These are phyloP conservation scores for Camelina sativa DNA, from an alignment of 345 rosid species.

Conservation along the genomic window DNA sequence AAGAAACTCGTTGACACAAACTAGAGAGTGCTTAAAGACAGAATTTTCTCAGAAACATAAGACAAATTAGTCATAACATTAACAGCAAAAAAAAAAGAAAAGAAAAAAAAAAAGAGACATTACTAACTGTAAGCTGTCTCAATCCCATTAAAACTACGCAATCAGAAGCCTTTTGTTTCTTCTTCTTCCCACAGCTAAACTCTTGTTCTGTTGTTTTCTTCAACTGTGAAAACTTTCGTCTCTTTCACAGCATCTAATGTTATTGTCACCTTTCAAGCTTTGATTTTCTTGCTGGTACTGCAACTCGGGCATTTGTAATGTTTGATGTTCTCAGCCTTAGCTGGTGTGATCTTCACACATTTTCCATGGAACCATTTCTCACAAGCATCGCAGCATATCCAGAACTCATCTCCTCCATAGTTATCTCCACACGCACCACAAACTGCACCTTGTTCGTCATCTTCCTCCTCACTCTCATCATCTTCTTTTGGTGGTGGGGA, in stretches of 20 bases:
- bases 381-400: conserved; percentile 47
- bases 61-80: conserved; percentile 39
- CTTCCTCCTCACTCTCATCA: conserved; percentile 46
- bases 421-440: conserved; percentile 50
- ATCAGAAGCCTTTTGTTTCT: conserved; percentile 33
- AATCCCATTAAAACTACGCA: conserved; percentile 42
- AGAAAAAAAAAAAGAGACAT: background rate
- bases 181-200: conserved; percentile 34
- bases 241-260: conserved; percentile 36
- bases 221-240: conserved; percentile 37
- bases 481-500: conserved; percentile 44
- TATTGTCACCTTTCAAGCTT: conserved; percentile 38
- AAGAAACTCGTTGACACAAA: conserved; percentile 23
- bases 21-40: conserved; percentile 32
- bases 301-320: conserved; percentile 48
- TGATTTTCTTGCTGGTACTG: conserved; percentile 43
- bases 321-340: conserved; percentile 48
- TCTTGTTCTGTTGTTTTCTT: conserved; percentile 26
- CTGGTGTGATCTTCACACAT: conserved; percentile 47
- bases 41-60: conserved; percentile 32
- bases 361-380: conserved; percentile 50
- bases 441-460: conserved; percentile 48
- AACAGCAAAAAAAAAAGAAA: conserved; percentile 19
- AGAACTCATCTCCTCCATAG: conserved; percentile 47
- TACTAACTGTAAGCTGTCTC: conserved; percentile 34